Percentiles rank a stretch among this genome's conserved stretches.
phyloP scores from a whole-genome alignment of 1,284 basidiomycete species.

The Cutaneotrichosporon sp. region DNA sequence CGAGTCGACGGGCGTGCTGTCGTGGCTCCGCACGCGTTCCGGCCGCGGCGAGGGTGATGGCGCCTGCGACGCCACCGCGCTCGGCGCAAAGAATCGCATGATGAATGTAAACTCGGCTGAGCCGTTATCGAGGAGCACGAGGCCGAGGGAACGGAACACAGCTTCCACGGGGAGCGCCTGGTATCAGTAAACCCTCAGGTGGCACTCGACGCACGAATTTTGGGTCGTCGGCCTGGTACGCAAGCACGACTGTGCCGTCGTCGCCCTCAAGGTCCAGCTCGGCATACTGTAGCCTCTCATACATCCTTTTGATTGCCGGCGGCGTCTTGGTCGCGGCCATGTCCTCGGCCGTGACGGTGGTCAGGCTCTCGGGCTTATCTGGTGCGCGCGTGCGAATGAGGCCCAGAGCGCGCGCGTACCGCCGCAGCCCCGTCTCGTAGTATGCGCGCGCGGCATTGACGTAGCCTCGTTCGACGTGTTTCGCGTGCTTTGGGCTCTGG shows the following conservation, averaged over 20 bases:
- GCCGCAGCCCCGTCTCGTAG: constrained; percentile 90
- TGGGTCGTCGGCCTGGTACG: constrained; percentile 75
- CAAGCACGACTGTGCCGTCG: constrained; percentile 59
- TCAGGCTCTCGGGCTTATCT: constrained; percentile 42
- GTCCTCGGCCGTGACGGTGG: constrained; percentile 30
- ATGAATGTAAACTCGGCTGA: constrained; percentile 85
- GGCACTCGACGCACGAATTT: constrained; percentile 2
- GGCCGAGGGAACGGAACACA: constrained; percentile 70
- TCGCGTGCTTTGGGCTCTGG: constrained; percentile 73
- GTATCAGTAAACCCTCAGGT: too few species aligned
- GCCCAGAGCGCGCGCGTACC: constrained; percentile 77
- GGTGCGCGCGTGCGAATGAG: constrained; percentile 61
- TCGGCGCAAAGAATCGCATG: constrained; percentile 64
- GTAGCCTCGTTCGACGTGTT: constrained; percentile 86
- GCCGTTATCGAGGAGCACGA: constrained; percentile 89
- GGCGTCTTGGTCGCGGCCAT: constrained; percentile 29
- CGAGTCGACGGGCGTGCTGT: constrained; percentile 28
- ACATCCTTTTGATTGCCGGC: constrained; percentile 48
- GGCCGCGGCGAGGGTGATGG: not conserved
- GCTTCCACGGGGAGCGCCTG: constrained; percentile 80
- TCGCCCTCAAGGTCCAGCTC: constrained; percentile 64
- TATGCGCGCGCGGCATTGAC: constrained; percentile 77
- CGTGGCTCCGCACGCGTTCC: constrained; percentile 7
- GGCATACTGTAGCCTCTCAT: constrained; percentile 59
- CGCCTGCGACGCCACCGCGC: not conserved